Evolutionary conservation across 2,329 filamentous ascomycete species (phyloP).

Genomic region (Pyricularia sp.): DNA sequence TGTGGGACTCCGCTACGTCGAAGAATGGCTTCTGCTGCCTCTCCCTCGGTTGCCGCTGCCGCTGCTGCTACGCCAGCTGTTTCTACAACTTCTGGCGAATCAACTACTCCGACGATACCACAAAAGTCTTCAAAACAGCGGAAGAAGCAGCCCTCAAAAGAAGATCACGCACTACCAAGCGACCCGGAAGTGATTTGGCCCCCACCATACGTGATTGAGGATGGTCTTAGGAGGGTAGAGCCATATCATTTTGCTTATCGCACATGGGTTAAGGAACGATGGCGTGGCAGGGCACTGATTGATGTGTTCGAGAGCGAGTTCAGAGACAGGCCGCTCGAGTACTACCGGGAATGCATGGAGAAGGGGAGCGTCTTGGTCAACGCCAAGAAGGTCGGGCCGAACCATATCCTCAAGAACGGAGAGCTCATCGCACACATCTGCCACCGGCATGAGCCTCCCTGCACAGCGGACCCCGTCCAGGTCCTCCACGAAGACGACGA

Average conservation of each 20-base stretch:
- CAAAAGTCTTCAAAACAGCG: background rate
- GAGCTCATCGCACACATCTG: slow-evolving; percentile 87
- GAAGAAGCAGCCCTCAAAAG: background rate
- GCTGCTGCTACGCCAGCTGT: background rate
- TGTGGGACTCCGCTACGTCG: background rate
- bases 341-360: slow-evolving; percentile 81
- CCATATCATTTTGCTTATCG: slow-evolving; percentile 95
- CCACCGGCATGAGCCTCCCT: slow-evolving; percentile 91
- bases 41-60: background rate
- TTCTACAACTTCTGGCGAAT: background rate
- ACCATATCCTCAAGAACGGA: slow-evolving; percentile 74
- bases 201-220: slow-evolving; percentile 72
- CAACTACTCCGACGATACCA: background rate
- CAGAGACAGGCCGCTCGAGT: slow-evolving; percentile 73
- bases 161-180: background rate
- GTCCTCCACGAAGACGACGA: slow-evolving; percentile 87
- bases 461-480: slow-evolving; percentile 68
- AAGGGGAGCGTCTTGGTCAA: slow-evolving; percentile 73
- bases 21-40: background rate
- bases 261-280: slow-evolving; percentile 88
- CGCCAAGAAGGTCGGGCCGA: slow-evolving; percentile 56
- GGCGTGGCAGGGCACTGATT: slow-evolving; percentile 71
- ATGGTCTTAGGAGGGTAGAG: slow-evolving; percentile 69
- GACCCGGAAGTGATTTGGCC: slow-evolving; percentile 32
- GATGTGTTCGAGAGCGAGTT: slow-evolving; percentile 92